phyloP scores from a whole-genome alignment of 495 filamentous ascomycete genomes.

The Articulospora tetracladia region DNA sequence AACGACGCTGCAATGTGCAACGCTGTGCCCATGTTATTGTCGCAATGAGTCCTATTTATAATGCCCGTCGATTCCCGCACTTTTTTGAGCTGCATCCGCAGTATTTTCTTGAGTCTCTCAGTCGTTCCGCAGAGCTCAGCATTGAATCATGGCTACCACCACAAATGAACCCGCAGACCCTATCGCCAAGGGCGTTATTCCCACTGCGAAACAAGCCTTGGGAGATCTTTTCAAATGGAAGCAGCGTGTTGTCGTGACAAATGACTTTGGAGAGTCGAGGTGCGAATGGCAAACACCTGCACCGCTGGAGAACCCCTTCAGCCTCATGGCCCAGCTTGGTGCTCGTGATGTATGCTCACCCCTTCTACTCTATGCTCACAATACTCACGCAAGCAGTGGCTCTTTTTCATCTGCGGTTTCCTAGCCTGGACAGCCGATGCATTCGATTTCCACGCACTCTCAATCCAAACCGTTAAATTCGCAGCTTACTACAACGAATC shows the following conservation, averaged over 20 bases:
- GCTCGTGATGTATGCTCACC: constrained; percentile 16
- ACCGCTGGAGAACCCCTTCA: constrained; percentile 58
- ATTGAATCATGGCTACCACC: background rate
- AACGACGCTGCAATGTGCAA: background rate
- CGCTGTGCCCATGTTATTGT: background rate
- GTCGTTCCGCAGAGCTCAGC: background rate
- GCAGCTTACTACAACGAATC: constrained; percentile 58
- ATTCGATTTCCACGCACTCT: constrained; percentile 75
- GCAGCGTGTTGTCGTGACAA: constrained; percentile 58
- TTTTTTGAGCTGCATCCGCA: background rate
- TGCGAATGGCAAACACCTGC: constrained; percentile 59
- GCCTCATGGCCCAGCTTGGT: constrained; percentile 51
- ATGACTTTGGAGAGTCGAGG: constrained; percentile 49
- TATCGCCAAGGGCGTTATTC: constrained; percentile 52
- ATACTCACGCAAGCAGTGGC: constrained; percentile 39
- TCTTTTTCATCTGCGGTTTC: constrained; percentile 62
- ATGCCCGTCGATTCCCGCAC: background rate
- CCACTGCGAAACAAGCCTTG: constrained; percentile 55
- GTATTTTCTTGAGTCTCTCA: background rate
- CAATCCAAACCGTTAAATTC: constrained; percentile 66
- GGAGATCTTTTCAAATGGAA: constrained; percentile 65
- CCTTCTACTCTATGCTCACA: background rate
- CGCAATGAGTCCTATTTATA: background rate
- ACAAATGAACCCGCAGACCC: constrained; percentile 51
- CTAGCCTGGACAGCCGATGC: constrained; percentile 65